Evolutionary conservation across 306 rosid species (phyloP).

Genomic region (Prunus campanulata): DNA sequence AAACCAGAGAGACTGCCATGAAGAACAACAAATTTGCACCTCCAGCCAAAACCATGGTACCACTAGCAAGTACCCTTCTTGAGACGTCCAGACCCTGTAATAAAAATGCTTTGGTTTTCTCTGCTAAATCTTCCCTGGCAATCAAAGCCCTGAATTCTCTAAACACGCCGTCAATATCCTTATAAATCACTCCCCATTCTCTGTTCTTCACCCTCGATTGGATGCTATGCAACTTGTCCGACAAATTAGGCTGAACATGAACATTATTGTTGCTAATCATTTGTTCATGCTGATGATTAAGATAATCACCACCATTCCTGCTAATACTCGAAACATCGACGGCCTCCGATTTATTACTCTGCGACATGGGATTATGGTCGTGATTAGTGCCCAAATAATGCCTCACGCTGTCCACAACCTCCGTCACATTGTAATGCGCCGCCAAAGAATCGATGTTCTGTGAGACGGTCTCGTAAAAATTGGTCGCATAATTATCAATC

Average conservation of each 20-base stretch:
- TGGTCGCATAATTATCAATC: constrained; percentile 25
- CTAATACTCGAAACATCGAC: not conserved
- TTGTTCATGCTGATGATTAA: not conserved
- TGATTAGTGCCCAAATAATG: constrained; percentile 6
- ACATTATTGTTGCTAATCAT: not conserved
- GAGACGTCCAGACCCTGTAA: constrained; percentile 26
- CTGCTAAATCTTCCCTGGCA: constrained; percentile 23
- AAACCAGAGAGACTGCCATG: constrained; percentile 31
- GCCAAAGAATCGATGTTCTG: constrained; percentile 35
- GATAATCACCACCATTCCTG: not conserved
- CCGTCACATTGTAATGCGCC: constrained; percentile 32
- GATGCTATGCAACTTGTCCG: constrained; percentile 15
- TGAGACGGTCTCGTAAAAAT: constrained; percentile 20
- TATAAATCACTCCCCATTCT: constrained; percentile 30
- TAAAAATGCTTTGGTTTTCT: constrained; percentile 21
- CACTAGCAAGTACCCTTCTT: constrained; percentile 22
- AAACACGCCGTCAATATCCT: constrained; percentile 14
- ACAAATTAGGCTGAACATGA: not conserved
- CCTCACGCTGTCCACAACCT: constrained; percentile 30
- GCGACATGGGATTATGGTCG: not conserved
- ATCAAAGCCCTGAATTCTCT: constrained; percentile 21
- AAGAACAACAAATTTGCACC: constrained; percentile 31
- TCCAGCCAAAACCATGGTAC: constrained; percentile 16
- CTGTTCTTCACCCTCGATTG: constrained; percentile 12
- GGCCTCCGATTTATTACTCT: not conserved